Conservation (phyloP, 306 rosid species). For the Hippophae gyantsensis region DNA sequence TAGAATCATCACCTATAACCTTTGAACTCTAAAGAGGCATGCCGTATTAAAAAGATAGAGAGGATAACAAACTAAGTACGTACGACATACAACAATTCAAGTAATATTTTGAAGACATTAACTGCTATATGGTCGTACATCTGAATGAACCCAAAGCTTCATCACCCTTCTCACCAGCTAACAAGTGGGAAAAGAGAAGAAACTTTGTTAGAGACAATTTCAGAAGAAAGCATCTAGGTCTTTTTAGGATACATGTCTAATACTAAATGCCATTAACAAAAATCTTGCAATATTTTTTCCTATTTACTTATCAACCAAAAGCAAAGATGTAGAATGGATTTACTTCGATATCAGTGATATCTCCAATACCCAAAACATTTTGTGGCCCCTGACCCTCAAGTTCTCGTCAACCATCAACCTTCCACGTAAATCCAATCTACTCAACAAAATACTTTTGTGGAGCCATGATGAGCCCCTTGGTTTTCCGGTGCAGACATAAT, state of each 20-base stretch:
- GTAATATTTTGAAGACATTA: too few species aligned
- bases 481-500: conserved; percentile 25
- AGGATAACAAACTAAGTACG: too few species aligned
- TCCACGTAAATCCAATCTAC: conserved; percentile 20
- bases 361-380: conserved; percentile 34
- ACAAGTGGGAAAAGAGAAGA: not conserved
- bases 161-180: not conserved
- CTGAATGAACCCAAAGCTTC: not conserved
- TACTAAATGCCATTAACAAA: too few species aligned
- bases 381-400: conserved; percentile 29
- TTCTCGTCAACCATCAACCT: conserved; percentile 31
- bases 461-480: conserved; percentile 29
- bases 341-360: conserved; percentile 31
- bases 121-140: not conserved
- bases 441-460: conserved; percentile 18
- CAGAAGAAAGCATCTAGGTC: too few species aligned
- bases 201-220: too few species aligned
- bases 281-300: too few species aligned
- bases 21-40: too few species aligned
- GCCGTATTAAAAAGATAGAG: too few species aligned
- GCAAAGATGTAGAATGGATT: not conserved
- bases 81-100: too few species aligned
- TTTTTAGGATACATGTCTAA: too few species aligned
- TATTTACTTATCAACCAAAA: not conserved
- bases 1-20: too few species aligned